Percentiles rank a stretch among this genome's conserved stretches.
These are phyloP conservation scores for Pochonia chlamydosporia DNA, from an alignment of 2,329 filamentous ascomycete genomes.

Conservation along the genomic window DNA sequence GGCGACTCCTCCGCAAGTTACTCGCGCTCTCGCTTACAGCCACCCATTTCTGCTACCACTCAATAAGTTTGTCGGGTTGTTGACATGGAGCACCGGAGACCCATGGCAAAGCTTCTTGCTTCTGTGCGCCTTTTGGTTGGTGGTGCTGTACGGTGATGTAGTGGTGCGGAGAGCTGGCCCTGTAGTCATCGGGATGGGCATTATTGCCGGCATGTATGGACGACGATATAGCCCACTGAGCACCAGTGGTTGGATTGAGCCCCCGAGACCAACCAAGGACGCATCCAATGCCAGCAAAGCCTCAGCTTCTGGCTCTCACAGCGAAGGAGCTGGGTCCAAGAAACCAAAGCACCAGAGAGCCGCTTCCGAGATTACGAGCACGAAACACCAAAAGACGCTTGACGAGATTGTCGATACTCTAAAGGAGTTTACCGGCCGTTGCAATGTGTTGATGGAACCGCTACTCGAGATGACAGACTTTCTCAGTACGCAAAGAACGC, in stretches of 20 bases:
- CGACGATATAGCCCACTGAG: constrained; percentile 85
- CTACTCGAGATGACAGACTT: constrained; percentile 88
- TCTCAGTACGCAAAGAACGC: constrained; percentile 81
- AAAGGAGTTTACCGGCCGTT: constrained; percentile 82
- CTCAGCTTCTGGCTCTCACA: constrained; percentile 14
- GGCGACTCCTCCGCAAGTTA: constrained; percentile 91
- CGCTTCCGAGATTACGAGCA: constrained; percentile 54
- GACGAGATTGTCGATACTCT: constrained; percentile 96
- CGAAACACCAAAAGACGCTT: constrained; percentile 83
- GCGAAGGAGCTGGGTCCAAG: constrained; percentile 20
- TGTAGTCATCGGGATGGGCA: constrained; percentile 67
- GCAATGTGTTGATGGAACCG: constrained; percentile 87
- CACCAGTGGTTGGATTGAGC: constrained; percentile 67
- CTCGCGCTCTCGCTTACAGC: constrained; percentile 87
- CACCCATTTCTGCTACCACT: constrained; percentile 89
- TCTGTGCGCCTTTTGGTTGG: constrained; percentile 77
- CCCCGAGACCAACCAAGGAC: constrained; percentile 29
- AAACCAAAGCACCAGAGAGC: constrained; percentile 36
- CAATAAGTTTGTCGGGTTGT: constrained; percentile 75
- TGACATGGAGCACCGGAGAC: constrained; percentile 92
- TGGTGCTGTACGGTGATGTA: constrained; percentile 78
- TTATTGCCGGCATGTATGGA: constrained; percentile 91
- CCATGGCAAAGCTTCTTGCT: constrained; percentile 96
- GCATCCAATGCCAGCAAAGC: constrained; percentile 13
- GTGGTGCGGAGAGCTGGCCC: constrained; percentile 80